Conservation (phyloP, 371 early-diverging fungal genomes). For the Nematocida ausubeli region DNA sequence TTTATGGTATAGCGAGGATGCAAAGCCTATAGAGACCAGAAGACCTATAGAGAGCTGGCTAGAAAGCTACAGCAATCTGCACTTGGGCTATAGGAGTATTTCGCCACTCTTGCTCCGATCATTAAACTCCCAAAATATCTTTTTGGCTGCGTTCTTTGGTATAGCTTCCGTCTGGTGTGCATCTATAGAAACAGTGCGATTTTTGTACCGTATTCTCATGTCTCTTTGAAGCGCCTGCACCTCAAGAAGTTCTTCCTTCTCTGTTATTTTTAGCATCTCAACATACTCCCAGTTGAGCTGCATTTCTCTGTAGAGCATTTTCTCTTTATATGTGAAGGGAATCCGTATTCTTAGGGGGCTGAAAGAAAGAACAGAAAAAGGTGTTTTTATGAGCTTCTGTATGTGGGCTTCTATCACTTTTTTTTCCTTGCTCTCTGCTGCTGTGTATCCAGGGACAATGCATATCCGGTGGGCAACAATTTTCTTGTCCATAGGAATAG, state of each 20-base stretch:
- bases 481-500: constrained; percentile 2
- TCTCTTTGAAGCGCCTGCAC: constrained; percentile 4
- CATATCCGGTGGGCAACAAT: constrained; percentile 4
- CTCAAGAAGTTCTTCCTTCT: neutral
- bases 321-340: neutral
- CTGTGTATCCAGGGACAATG: constrained; percentile 4
- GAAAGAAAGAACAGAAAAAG: neutral
- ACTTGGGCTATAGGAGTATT: constrained; percentile 1
- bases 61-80: too few relatives aligned
- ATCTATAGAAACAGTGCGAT: neutral
- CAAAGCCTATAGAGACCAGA: too few relatives aligned
- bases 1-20: too few relatives aligned
- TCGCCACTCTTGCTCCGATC: constrained; percentile 24
- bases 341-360: neutral
- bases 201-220: neutral
- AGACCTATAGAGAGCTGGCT: too few relatives aligned
- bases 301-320: constrained; percentile 24
- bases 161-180: neutral
- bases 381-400: neutral
- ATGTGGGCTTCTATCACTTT: neutral
- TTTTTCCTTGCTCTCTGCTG: neutral
- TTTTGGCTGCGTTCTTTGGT: neutral
- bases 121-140: constrained; percentile 20
- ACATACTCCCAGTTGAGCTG: constrained; percentile 18
- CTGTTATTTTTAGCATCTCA: neutral